Evolutionary conservation across 192 early-diverging fungal genomes (phyloP).

Genomic region (Umbelopsis sp.): DNA sequence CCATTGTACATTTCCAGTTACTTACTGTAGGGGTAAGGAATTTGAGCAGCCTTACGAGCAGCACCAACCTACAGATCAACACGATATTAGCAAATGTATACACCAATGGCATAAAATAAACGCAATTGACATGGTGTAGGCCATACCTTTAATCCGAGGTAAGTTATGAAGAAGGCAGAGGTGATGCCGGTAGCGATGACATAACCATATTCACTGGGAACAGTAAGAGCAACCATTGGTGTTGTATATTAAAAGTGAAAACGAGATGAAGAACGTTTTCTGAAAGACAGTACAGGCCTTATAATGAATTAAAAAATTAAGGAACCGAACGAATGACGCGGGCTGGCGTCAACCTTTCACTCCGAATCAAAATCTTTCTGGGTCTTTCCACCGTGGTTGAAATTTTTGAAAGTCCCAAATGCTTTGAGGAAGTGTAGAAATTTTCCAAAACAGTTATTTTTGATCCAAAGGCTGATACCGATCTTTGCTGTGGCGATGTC

Average conservation of each 20-base stretch:
- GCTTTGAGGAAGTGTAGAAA: too few species aligned
- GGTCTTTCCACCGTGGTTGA: not conserved
- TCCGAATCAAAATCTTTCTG: not conserved
- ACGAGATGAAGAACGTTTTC: not conserved
- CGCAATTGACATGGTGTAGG: not conserved
- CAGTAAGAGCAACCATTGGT: constrained; percentile 40
- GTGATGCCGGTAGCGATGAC: constrained; percentile 46
- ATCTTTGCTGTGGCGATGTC: too few species aligned
- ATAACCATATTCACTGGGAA: constrained; percentile 60
- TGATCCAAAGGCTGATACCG: too few species aligned
- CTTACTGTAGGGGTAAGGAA: constrained; percentile 69
- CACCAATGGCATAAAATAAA: constrained; percentile 17
- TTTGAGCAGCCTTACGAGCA: constrained; percentile 59
- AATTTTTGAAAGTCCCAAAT: not conserved
- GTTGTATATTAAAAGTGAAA: constrained; percentile 6
- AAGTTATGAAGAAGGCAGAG: constrained; percentile 39
- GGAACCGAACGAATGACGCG: not conserved
- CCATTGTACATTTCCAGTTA: not conserved
- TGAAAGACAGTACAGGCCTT: not conserved
- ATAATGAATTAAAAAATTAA: not conserved
- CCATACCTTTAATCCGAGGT: constrained; percentile 39
- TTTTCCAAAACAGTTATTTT: too few species aligned
- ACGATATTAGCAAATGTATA: not conserved
- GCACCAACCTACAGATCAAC: constrained; percentile 41
- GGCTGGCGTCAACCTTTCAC: not conserved